Conservation (phyloP, 495 filamentous ascomycete genomes). For the Hyaloscypha bicolor region DNA sequence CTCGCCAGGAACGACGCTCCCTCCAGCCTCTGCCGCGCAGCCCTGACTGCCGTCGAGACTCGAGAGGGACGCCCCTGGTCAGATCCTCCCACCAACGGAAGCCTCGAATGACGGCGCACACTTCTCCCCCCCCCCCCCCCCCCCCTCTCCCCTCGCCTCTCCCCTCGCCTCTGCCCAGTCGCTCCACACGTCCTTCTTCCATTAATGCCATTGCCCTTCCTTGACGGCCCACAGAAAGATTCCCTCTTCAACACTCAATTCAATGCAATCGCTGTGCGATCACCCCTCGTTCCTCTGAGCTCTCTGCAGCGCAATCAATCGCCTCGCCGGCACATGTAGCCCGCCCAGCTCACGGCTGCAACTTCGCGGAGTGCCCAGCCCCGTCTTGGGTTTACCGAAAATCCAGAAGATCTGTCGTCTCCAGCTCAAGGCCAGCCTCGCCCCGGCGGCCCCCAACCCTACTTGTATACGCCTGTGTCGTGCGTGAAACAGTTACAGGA, state of each 20-base stretch:
- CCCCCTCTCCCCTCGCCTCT: no score
- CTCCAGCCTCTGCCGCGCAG: not conserved
- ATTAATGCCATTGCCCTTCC: not conserved
- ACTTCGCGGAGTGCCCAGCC: not conserved
- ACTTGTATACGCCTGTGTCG: not conserved
- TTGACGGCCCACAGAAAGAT: not conserved
- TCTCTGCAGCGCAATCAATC: not conserved
- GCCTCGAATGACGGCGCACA: not conserved
- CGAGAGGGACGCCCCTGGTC: not conserved
- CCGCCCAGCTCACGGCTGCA: no score
- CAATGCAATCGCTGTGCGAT: not conserved
- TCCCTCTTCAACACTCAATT: conserved; percentile 1
- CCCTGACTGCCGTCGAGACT: not conserved
- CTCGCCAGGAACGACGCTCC: not conserved
- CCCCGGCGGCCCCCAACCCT: not conserved
- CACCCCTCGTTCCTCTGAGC: not conserved
- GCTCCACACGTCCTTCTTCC: not conserved
- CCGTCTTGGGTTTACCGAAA: not conserved
- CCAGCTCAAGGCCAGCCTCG: not conserved
- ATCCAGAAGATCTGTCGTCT: not conserved
- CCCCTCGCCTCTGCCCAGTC: not conserved
- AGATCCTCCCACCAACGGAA: not conserved
- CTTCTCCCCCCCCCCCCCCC: not conserved
- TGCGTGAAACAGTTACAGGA: not conserved
- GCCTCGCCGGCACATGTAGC: not conserved